Conservation (phyloP, 306 rosid species). For the Crataegus laevigata region DNA sequence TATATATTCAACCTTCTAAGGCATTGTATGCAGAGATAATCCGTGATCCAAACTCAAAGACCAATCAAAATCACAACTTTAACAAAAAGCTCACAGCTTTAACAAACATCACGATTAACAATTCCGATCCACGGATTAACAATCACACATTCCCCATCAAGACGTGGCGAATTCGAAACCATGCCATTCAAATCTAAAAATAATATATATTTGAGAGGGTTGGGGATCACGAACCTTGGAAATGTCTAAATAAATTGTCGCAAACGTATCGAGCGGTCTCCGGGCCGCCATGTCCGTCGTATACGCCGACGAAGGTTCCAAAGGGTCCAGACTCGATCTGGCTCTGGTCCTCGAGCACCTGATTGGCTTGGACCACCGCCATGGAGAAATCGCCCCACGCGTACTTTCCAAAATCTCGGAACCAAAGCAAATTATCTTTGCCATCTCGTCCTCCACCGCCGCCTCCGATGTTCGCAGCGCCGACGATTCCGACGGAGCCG, state of each 20-base stretch:
- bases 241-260: constrained; percentile 60
- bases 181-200: background rate
- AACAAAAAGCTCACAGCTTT: background rate
- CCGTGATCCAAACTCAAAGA: constrained; percentile 13
- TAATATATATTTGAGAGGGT: background rate
- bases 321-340: constrained; percentile 84
- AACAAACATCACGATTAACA: constrained; percentile 23
- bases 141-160: background rate
- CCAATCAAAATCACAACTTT: constrained; percentile 21
- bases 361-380: constrained; percentile 90
- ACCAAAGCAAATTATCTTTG: constrained; percentile 67
- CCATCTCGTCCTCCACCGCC: constrained; percentile 43
- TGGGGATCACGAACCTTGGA: constrained; percentile 50
- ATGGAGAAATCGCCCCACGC: constrained; percentile 78
- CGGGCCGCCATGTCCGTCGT: constrained; percentile 89
- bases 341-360: constrained; percentile 76
- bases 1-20: background rate
- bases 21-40: constrained; percentile 14
- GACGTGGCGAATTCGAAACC: constrained; percentile 27
- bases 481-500: constrained; percentile 36
- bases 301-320: constrained; percentile 81
- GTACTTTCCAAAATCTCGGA: constrained; percentile 49
- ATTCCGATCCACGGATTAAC: constrained; percentile 16
- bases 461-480: constrained; percentile 14
- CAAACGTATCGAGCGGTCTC: constrained; percentile 74